These are phyloP conservation scores for Closterium sp. DNA, from an alignment of 139 green algal genomes.

Conservation along the genomic window DNA sequence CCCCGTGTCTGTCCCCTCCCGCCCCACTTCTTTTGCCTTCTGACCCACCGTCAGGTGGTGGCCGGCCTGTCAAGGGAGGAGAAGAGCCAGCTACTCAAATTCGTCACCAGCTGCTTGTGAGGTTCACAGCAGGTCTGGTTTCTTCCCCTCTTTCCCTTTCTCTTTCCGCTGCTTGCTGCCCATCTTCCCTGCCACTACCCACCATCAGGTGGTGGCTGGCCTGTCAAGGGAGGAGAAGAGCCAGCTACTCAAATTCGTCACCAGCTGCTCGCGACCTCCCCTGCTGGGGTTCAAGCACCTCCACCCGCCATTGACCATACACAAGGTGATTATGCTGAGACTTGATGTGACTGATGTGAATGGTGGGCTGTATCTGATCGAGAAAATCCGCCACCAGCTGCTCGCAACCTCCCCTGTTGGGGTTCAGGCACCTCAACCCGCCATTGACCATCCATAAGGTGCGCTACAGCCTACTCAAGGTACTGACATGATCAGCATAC, in stretches of 20 bases:
- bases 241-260: slow-evolving; percentile 76
- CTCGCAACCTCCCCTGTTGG: no score
- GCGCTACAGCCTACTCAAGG: no score
- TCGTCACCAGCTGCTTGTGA: slow-evolving; percentile 79
- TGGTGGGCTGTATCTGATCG: neutral
- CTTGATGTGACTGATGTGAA: no score
- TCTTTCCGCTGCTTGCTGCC: no score
- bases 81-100: slow-evolving; percentile 71
- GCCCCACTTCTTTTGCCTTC: slow-evolving; percentile 68
- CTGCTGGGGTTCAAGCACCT: no score
- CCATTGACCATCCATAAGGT: no score
- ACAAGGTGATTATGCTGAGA: slow-evolving; percentile 38
- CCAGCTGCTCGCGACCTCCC: no score
- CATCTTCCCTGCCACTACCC: slow-evolving; percentile 83
- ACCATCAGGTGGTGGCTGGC: slow-evolving; percentile 58
- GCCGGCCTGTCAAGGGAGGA: slow-evolving; percentile 16
- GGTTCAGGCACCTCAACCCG: no score
- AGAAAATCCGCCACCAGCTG: no score
- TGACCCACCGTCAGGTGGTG: slow-evolving; percentile 26
- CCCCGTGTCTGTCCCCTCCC: no score
- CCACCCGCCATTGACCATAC: slow-evolving; percentile 80
- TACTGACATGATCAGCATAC: no score
- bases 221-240: slow-evolving; percentile 27
- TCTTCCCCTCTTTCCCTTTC: slow-evolving; percentile 60
- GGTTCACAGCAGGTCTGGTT: neutral